Percentiles rank a stretch among this genome's conserved stretches.
phyloP scores from a whole-genome alignment of 257 asterid species.

The Rauvolfia tetraphylla region DNA sequence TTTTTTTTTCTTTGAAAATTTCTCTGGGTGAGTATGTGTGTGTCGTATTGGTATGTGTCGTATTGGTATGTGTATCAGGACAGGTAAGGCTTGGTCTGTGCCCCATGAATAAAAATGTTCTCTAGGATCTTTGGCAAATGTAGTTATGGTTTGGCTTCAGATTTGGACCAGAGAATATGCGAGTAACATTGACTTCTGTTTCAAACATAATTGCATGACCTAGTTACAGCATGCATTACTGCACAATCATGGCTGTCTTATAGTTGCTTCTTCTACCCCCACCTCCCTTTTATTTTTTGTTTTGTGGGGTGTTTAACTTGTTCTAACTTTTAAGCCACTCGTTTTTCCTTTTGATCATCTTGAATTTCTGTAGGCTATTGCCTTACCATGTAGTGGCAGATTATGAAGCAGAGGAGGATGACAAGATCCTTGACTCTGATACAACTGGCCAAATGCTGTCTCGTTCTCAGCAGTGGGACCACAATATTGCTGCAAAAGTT shows the following conservation, averaged over 20 bases:
- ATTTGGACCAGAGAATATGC: neutral
- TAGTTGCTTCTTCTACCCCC: neutral
- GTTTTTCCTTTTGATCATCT: neutral
- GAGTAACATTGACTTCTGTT: neutral
- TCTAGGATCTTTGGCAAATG: neutral
- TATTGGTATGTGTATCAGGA: neutral
- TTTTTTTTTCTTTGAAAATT: no score
- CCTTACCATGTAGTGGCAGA: constrained; percentile 99
- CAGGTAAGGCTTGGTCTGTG: neutral
- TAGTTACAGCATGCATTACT: neutral
- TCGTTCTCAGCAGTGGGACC: constrained; percentile 99
- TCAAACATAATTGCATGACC: neutral
- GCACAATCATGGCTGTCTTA: neutral
- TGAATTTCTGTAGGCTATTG: constrained; percentile 54
- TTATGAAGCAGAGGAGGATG: constrained; percentile 99
- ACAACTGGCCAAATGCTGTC: constrained; percentile 78
- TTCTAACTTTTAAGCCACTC: neutral
- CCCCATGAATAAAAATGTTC: neutral
- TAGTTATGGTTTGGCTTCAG: neutral
- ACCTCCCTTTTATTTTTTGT: no score
- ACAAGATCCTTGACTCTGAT: constrained; percentile 94
- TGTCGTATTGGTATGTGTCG: no score
- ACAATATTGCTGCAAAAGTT: constrained; percentile 88
- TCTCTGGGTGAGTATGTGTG: no score
- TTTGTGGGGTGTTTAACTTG: no score